Evolutionary conservation across 371 early-diverging fungal genomes (phyloP).

Genomic region (Amoeboaphelidium occidentale): DNA sequence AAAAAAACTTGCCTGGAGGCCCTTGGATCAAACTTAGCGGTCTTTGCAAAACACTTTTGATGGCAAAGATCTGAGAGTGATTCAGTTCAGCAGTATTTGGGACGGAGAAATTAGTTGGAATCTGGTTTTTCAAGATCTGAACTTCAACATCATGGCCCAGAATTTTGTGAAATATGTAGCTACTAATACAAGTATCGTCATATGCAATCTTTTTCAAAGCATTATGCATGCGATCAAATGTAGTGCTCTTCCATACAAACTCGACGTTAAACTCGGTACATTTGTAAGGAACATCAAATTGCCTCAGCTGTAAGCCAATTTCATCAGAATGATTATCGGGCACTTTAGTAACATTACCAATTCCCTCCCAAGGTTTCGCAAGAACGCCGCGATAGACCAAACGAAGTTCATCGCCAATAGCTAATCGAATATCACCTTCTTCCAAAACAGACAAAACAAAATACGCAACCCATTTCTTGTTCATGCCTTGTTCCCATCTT

Average conservation of each 20-base stretch:
- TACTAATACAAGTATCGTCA: slow-evolving; percentile 74
- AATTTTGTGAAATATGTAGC: slow-evolving; percentile 76
- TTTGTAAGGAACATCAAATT: slow-evolving; percentile 40
- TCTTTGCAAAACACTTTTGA: slow-evolving; percentile 64
- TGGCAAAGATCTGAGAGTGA: slow-evolving; percentile 85
- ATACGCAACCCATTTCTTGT: slow-evolving; percentile 73
- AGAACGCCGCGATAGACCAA: slow-evolving; percentile 69
- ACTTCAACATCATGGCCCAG: slow-evolving; percentile 79
- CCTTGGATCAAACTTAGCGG: slow-evolving; percentile 90
- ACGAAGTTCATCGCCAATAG: slow-evolving; percentile 84
- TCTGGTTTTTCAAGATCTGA: slow-evolving; percentile 4
- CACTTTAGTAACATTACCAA: slow-evolving; percentile 81
- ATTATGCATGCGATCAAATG: slow-evolving; percentile 86
- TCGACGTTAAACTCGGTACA: slow-evolving; percentile 89
- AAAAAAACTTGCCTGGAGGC: slow-evolving; percentile 8
- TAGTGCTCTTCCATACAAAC: slow-evolving; percentile 94
- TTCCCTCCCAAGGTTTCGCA: slow-evolving; percentile 50
- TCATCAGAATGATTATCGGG: slow-evolving; percentile 84
- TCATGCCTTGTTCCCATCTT: slow-evolving; percentile 89
- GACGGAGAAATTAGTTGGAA: slow-evolving; percentile 35
- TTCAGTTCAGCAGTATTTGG: slow-evolving; percentile 89
- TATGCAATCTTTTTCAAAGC: slow-evolving; percentile 88
- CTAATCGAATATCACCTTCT: slow-evolving; percentile 73
- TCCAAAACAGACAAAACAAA: slow-evolving; percentile 77
- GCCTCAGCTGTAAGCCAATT: slow-evolving; percentile 56